Evolutionary conservation across 331 rosid species (phyloP).

Genomic region (Malus hybrid): DNA sequence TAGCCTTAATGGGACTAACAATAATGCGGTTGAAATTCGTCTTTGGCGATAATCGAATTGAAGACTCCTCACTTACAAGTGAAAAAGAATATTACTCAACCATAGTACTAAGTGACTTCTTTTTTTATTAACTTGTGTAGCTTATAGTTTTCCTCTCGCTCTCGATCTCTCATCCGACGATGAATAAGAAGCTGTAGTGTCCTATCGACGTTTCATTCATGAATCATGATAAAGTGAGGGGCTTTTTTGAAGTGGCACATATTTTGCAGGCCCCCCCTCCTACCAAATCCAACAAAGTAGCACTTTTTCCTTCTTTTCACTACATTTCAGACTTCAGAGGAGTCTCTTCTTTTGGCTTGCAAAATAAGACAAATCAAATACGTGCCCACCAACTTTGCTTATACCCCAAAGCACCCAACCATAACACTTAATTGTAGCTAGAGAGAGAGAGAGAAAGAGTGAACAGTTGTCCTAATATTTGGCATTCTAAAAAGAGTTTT

Average conservation of each 20-base stretch:
- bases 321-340: not conserved
- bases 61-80: too few relatives aligned
- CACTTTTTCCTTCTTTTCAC: not conserved
- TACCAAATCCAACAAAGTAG: constrained; percentile 13
- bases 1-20: too few relatives aligned
- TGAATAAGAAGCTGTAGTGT: constrained; percentile 47
- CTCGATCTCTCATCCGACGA: not conserved
- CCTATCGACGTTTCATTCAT: constrained; percentile 31
- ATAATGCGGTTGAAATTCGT: too few relatives aligned
- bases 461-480: constrained; percentile 15
- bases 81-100: too few relatives aligned
- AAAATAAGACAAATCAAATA: constrained; percentile 66
- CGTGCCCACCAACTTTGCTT: constrained; percentile 87
- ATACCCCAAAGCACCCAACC: constrained; percentile 89
- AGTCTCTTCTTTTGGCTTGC: constrained; percentile 43
- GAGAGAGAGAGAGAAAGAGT: not conserved
- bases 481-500: constrained; percentile 28
- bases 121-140: too few relatives aligned
- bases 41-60: too few relatives aligned
- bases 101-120: too few relatives aligned
- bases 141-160: too few relatives aligned
- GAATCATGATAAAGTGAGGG: constrained; percentile 5
- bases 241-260: constrained; percentile 13
- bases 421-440: constrained; percentile 49
- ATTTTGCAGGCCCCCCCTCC: not conserved